Conservation (phyloP, 495 filamentous ascomycete genomes). For the Halenospora varia region DNA sequence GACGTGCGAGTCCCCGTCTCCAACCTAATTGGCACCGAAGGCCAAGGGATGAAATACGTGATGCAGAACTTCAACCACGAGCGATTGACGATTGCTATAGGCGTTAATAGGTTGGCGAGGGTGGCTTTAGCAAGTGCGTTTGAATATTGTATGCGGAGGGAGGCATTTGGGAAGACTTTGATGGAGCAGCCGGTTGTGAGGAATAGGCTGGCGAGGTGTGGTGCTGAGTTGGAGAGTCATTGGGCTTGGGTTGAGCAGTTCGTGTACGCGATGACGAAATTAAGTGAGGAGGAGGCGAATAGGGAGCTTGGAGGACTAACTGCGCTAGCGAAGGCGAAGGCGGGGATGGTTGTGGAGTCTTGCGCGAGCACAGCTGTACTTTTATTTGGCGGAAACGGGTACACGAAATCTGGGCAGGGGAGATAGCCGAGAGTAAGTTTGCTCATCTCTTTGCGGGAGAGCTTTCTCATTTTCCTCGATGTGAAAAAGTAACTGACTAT, state of each 20-base stretch:
- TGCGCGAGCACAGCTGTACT: constrained; percentile 64
- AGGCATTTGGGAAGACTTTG: constrained; percentile 71
- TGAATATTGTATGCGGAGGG: constrained; percentile 64
- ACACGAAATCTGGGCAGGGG: constrained; percentile 65
- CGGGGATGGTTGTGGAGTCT: constrained; percentile 64
- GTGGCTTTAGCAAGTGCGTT: constrained; percentile 64
- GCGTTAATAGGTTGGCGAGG: constrained; percentile 55
- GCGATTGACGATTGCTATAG: constrained; percentile 61
- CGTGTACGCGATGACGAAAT: constrained; percentile 61
- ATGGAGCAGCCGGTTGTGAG: constrained; percentile 71
- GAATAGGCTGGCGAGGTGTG: constrained; percentile 65
- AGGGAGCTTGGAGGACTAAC: constrained; percentile 64
- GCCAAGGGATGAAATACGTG: constrained; percentile 67
- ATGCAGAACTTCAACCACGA: constrained; percentile 89
- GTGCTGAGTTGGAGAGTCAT: constrained; percentile 63
- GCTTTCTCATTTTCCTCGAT: too few species aligned
- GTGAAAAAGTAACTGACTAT: neutral
- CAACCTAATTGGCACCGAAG: constrained; percentile 69
- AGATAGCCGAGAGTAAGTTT: constrained; percentile 60
- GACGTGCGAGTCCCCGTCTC: constrained; percentile 59
- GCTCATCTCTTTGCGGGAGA: too few species aligned
- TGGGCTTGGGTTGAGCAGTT: constrained; percentile 75
- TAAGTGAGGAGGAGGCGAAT: constrained; percentile 61
- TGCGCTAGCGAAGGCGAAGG: constrained; percentile 66
- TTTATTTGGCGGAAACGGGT: constrained; percentile 71